Evolutionary conservation across 2,329 filamentous ascomycete genomes (phyloP).

Genomic region (Colletotrichum viniferum): DNA sequence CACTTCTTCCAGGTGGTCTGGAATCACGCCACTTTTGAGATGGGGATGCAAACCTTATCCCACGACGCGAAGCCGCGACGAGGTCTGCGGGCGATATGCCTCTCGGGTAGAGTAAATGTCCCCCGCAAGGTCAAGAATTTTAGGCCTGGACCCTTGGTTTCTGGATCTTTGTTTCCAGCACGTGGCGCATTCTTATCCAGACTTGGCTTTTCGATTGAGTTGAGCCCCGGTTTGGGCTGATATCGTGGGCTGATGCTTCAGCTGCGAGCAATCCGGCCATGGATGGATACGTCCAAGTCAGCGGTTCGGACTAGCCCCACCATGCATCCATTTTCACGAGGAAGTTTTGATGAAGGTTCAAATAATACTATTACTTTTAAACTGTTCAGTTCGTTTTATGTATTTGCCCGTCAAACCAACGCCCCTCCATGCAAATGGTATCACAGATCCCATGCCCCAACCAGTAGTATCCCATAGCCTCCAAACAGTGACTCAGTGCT

Average conservation of each 20-base stretch:
- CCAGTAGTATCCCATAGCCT: not conserved
- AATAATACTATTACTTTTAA: not conserved
- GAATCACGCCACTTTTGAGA: not conserved
- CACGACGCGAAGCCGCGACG: not conserved
- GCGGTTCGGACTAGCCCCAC: not conserved
- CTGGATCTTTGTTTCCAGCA: not conserved
- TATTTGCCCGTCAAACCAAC: not conserved
- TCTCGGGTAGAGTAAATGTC: not conserved
- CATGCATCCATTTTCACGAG: not conserved
- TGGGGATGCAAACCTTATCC: not conserved
- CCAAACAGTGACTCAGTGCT: not conserved
- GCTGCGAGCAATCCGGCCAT: not conserved
- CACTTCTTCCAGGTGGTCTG: not conserved
- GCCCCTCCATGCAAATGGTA: not conserved
- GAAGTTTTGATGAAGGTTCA: not conserved
- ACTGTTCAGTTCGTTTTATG: not conserved
- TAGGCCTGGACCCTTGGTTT: not conserved
- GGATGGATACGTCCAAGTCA: not conserved
- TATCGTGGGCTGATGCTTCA: not conserved
- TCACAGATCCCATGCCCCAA: not conserved
- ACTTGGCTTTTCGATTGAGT: not conserved
- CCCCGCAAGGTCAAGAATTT: not conserved
- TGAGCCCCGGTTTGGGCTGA: not conserved
- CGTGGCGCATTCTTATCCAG: not conserved
- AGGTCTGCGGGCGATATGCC: not conserved